A percentile compares a stretch with the other conserved stretches of the same genome.
phyloP scores from a whole-genome alignment of 129 eudicot genomes.

The Ambrosia trifida region DNA sequence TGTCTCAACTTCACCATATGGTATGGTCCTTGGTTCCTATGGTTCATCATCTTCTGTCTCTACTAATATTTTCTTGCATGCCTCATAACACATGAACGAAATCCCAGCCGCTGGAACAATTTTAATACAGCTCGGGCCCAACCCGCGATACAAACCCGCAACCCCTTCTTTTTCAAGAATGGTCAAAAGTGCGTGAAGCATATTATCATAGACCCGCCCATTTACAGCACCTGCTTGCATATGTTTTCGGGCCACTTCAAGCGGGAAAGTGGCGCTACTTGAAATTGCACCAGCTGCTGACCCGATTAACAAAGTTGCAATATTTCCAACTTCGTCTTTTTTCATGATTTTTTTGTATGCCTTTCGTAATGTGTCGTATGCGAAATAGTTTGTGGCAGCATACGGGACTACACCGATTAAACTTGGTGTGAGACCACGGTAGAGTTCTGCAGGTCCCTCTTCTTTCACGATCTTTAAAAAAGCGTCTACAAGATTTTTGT shows the following conservation, averaged over 20 bases:
- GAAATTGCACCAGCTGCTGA: constrained; percentile 87
- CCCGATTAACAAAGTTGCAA: constrained; percentile 78
- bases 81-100: constrained; percentile 95
- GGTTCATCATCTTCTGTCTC: constrained; percentile 59
- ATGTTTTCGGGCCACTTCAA: constrained; percentile 88
- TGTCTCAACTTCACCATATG: not conserved
- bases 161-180: constrained; percentile 85
- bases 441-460: constrained; percentile 85
- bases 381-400: constrained; percentile 82
- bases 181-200: constrained; percentile 75
- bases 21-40: not conserved
- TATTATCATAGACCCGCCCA: constrained; percentile 66
- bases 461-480: constrained; percentile 69
- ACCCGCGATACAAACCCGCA: constrained; percentile 63
- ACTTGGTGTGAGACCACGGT: constrained; percentile 85
- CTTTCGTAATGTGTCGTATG: constrained; percentile 77
- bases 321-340: constrained; percentile 64
- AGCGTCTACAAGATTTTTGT: constrained; percentile 70
- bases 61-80: constrained; percentile 72
- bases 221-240: constrained; percentile 91
- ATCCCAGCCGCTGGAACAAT: constrained; percentile 92
- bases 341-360: constrained; percentile 59
- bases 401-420: constrained; percentile 82
- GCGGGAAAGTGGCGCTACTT: constrained; percentile 84
- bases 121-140: constrained; percentile 88